phyloP scores from a whole-genome alignment of 2,329 filamentous ascomycete species.

The Pyricularia sp. region DNA sequence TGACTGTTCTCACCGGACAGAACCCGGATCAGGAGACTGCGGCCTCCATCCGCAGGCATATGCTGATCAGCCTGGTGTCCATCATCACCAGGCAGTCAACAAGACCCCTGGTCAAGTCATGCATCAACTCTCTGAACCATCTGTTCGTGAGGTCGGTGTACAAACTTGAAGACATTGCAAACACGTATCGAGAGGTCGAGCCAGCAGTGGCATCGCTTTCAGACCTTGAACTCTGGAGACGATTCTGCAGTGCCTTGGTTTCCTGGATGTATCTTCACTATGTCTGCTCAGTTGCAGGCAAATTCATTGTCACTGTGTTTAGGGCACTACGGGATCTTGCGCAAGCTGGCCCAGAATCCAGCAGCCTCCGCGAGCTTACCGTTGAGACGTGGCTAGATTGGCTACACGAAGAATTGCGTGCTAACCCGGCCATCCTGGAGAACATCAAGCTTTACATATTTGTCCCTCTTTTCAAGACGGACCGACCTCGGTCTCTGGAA shows the following conservation, averaged over 20 bases:
- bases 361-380: slow-evolving; percentile 20
- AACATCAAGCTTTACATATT: slow-evolving; percentile 53
- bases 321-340: slow-evolving; percentile 25
- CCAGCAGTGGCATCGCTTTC: slow-evolving; percentile 12
- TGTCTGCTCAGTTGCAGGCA: slow-evolving; percentile 46
- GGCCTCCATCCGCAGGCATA: slow-evolving; percentile 25
- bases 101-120: slow-evolving; percentile 54
- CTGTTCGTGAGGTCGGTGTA: slow-evolving; percentile 50
- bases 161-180: slow-evolving; percentile 29
- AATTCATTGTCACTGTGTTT: slow-evolving; percentile 46
- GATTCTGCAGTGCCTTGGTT: slow-evolving; percentile 20
- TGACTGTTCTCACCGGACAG: slow-evolving; percentile 34
- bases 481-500: slow-evolving; percentile 35
- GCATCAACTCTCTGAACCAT: slow-evolving; percentile 53
- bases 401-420: slow-evolving; percentile 36
- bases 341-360: slow-evolving; percentile 8
- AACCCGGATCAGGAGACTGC: slow-evolving; percentile 32
- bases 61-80: slow-evolving; percentile 40
- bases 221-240: slow-evolving; percentile 15
- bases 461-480: slow-evolving; percentile 46
- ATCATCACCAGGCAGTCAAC: slow-evolving; percentile 48
- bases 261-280: slow-evolving; percentile 42
- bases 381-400: slow-evolving; percentile 41
- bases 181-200: slow-evolving; percentile 25
- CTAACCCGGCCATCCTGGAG: slow-evolving; percentile 41